phyloP scores from a whole-genome alignment of 768 basidiomycete genomes.

The Exidia glandulosa region DNA sequence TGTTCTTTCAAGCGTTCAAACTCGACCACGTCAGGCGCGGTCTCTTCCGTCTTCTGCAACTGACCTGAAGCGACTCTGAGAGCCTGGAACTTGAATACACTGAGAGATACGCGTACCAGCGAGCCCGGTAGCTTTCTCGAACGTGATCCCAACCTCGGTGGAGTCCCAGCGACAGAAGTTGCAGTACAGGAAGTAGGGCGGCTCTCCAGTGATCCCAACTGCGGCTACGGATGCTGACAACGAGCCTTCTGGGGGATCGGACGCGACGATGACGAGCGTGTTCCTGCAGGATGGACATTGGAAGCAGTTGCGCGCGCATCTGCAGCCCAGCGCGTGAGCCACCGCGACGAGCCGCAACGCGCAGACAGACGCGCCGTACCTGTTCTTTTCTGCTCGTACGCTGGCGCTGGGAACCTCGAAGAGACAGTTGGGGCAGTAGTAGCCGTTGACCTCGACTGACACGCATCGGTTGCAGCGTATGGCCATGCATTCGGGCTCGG shows the following conservation, averaged over 20 bases:
- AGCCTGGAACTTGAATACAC: background rate
- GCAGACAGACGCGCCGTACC: conserved; percentile 34
- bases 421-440: conserved; percentile 96
- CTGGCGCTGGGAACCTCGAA: conserved; percentile 98
- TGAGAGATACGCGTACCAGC: conserved; percentile 47
- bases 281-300: conserved; percentile 89
- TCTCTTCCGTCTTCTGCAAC: conserved; percentile 82
- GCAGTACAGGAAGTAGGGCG: conserved; percentile 87
- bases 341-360: background rate
- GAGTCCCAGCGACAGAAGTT: conserved; percentile 94
- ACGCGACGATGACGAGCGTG: conserved; percentile 82
- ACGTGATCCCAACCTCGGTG: conserved; percentile 78
- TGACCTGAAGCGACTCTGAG: conserved; percentile 46
- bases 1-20: conserved; percentile 94
- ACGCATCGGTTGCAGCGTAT: conserved; percentile 91
- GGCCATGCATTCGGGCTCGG: conserved; percentile 97
- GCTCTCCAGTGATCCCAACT: conserved; percentile 57
- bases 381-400: conserved; percentile 95
- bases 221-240: conserved; percentile 34
- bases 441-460: conserved; percentile 86
- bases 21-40: conserved; percentile 72
- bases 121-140: conserved; percentile 93
- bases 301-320: conserved; percentile 98
- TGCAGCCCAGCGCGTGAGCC: conserved; percentile 19
- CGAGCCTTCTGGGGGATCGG: conserved; percentile 59